phyloP scores from a whole-genome alignment of 306 rosid genomes.

The Castanea mollissima region DNA sequence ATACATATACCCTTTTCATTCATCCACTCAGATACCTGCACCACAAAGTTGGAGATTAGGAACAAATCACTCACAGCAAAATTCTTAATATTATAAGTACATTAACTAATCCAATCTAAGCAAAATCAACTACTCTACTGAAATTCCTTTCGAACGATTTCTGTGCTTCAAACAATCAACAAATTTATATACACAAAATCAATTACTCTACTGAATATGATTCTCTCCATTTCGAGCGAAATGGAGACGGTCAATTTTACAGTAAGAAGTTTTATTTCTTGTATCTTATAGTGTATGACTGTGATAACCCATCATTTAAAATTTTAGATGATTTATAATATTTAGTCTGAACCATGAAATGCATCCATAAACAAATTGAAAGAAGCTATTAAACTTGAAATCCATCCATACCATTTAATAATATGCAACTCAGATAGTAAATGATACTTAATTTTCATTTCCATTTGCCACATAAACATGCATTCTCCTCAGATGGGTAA shows the following conservation, averaged over 20 bases:
- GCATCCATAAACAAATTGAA: background rate
- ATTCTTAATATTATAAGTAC: background rate
- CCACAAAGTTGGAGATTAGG: constrained; percentile 4
- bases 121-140: background rate
- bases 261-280: no score
- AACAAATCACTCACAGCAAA: background rate
- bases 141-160: no score
- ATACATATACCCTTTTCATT: constrained; percentile 60
- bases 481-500: background rate
- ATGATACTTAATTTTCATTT: background rate
- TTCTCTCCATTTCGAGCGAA: no score
- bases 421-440: background rate
- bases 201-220: no score
- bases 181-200: no score
- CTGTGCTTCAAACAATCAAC: no score
- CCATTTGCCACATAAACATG: background rate
- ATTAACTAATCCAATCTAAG: background rate
- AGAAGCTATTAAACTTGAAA: background rate
- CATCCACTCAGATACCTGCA: constrained; percentile 94
- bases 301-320: no score
- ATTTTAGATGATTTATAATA: no score
- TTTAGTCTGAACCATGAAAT: no score
- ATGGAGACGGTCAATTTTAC: no score
- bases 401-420: background rate
- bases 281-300: no score